Base-by-base conservation (phyloP, 78 protist genomes). In the Cavenderia fasciculata region DNA sequence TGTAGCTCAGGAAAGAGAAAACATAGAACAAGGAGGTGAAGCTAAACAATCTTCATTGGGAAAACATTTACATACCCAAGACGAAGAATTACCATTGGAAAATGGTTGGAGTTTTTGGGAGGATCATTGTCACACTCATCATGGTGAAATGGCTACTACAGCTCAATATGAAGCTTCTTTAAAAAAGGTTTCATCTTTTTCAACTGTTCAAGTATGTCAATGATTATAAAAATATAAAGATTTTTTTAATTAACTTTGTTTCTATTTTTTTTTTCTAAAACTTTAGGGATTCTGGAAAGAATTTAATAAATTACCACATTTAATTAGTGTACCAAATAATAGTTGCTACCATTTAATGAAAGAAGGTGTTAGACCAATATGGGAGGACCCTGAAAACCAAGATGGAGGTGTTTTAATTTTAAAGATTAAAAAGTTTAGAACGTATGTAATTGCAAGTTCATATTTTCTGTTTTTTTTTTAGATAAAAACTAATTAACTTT, bases 41-140 rank as follows among this genome's bases (percentile, higher is more conserved):
- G n/a, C n/a, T n/a, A n/a, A n/a, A n/a, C n/a, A n/a, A n/a, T n/a
- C n/a, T n/a, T n/a, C n/a, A n/a, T n/a, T n/a, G n/a, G n/a, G n/a
- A n/a, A n/a, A n/a, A n/a, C n/a, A n/a, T n/a, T n/a, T n/a, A n/a
- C n/a, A n/a, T n/a, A n/a, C n/a, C n/a, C n/a, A 46, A 14, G 63
- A 52, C n/a, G 36, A 41, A 44, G 6, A 43, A 16, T 38, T 77
- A 16, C 51, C 54, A 38, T 23, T 79, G 2, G 89, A 79, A 43
- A 79, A 79, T 56, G 89, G 72, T 33, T 79, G 89, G 89, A 49
- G 76, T 19, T 79, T 79, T 56, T 79, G 89, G 89, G 89, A 79
- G 43, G 89, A 79, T 41, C 89, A 79, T 68, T n/a, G n/a, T n/a
- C 68, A 79, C 8, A 68, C 46, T 27, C 65, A 79, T 29, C 54